Conservation (phyloP, 176 grass and related monocot genomes). For the Zea luxurians region DNA sequence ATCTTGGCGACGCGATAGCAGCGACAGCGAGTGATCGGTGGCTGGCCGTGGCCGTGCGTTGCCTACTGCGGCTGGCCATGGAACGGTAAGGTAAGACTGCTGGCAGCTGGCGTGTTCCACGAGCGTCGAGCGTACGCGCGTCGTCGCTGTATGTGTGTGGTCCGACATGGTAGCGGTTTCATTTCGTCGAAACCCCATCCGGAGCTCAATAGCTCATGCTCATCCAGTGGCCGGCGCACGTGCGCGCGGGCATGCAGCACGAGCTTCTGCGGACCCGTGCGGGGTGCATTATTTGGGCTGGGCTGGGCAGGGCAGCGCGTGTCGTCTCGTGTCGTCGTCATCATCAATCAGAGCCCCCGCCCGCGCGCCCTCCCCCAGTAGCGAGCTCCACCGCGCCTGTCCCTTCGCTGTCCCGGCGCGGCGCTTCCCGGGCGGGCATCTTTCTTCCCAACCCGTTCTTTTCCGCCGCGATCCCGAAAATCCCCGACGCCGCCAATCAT, state of each 20-base stretch:
- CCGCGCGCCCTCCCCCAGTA: conserved; percentile 39
- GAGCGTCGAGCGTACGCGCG: not conserved
- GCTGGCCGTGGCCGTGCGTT: not conserved
- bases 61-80: not conserved
- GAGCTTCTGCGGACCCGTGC: not conserved
- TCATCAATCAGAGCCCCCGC: not conserved
- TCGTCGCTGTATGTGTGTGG: not conserved
- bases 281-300: not conserved
- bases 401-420: conserved; percentile 27
- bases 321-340: not conserved
- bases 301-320: too few species aligned
- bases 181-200: not conserved
- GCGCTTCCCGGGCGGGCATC: not conserved
- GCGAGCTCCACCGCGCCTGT: conserved; percentile 40
- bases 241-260: not conserved
- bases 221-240: not conserved
- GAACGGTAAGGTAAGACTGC: not conserved
- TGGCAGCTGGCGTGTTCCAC: not conserved
- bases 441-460: not conserved
- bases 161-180: not conserved
- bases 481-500: not conserved
- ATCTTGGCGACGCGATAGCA: not conserved
- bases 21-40: not conserved
- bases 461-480: not conserved
- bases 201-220: not conserved